phyloP scores from a whole-genome alignment of 1,139 yeast genomes.

The Chernovozyma aurita region DNA sequence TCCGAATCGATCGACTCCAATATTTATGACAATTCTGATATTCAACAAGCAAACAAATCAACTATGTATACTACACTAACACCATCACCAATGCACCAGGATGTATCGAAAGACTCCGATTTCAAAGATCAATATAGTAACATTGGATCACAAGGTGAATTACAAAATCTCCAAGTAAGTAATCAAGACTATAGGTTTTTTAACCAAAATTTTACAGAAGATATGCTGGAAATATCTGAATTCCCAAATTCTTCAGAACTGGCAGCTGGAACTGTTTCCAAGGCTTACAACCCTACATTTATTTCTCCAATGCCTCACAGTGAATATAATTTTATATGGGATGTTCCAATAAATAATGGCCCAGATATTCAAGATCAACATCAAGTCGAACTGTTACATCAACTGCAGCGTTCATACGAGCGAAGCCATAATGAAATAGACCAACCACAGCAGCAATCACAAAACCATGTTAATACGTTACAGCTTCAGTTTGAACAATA shows the following conservation, averaged over 20 bases:
- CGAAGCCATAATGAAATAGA: too few relatives aligned
- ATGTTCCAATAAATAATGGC: too few relatives aligned
- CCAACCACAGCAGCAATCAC: too few relatives aligned
- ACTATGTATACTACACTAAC: too few relatives aligned
- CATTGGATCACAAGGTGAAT: not conserved
- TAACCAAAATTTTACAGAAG: not conserved
- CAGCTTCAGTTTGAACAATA: too few relatives aligned
- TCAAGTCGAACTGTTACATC: not conserved
- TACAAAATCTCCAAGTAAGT: not conserved
- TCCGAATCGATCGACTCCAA: too few relatives aligned
- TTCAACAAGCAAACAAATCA: too few relatives aligned
- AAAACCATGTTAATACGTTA: too few relatives aligned
- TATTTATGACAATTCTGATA: too few relatives aligned
- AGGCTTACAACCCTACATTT: not conserved
- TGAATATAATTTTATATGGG: not conserved
- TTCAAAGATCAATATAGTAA: not conserved
- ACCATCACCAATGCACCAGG: not conserved
- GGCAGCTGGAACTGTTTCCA: not conserved
- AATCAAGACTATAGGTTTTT: not conserved
- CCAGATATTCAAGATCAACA: not conserved
- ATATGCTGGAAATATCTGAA: slow-evolving; percentile 3
- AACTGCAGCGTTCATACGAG: too few relatives aligned
- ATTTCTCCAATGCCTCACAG: not conserved
- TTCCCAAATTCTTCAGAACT: not conserved
- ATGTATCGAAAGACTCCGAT: not conserved